A percentile compares a stretch with the other conserved stretches of the same genome.
These are phyloP conservation scores for Vanrija sp. DNA, from an alignment of 1,284 basidiomycete genomes.

Conservation along the genomic window DNA sequence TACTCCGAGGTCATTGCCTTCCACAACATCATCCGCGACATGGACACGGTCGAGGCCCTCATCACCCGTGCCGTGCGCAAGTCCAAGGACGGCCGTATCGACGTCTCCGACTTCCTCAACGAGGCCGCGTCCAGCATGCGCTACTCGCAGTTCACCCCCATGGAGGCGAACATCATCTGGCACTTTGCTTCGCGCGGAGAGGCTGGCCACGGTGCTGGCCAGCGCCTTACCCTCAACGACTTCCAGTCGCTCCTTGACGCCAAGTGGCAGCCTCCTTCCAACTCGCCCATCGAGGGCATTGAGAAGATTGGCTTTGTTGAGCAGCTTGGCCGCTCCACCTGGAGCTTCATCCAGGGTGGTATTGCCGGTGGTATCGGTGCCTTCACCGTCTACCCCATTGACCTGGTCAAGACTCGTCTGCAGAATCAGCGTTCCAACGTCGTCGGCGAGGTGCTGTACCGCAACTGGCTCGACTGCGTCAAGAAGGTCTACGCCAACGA, in stretches of 20 bases:
- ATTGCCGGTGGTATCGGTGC: slow-evolving; percentile 71
- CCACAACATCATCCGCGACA: slow-evolving; percentile 71
- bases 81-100: slow-evolving; percentile 84
- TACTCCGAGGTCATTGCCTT: slow-evolving; percentile 94
- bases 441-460: slow-evolving; percentile 89
- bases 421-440: slow-evolving; percentile 96
- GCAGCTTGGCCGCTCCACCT: slow-evolving; percentile 61
- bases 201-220: slow-evolving; percentile 41
- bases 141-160: slow-evolving; percentile 87
- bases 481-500: slow-evolving; percentile 93
- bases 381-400: slow-evolving; percentile 65
- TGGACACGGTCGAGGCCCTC: slow-evolving; percentile 85
- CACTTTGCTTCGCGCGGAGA: slow-evolving; percentile 85
- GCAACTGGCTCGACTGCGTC: slow-evolving; percentile 91
- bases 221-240: slow-evolving; percentile 72
- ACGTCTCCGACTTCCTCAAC: slow-evolving; percentile 52
- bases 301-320: slow-evolving; percentile 23
- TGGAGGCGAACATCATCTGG: slow-evolving; percentile 93
- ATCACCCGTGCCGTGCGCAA: slow-evolving; percentile 64
- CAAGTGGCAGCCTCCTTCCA: slow-evolving; percentile 23
- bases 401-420: slow-evolving; percentile 71
- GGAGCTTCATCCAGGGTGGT: slow-evolving; percentile 88
- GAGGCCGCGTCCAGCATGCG: slow-evolving; percentile 59
- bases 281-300: slow-evolving; percentile 10
- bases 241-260: slow-evolving; percentile 82